Evolutionary conservation across 441 rosid genomes (phyloP).

Genomic region (Eruca vesicaria): DNA sequence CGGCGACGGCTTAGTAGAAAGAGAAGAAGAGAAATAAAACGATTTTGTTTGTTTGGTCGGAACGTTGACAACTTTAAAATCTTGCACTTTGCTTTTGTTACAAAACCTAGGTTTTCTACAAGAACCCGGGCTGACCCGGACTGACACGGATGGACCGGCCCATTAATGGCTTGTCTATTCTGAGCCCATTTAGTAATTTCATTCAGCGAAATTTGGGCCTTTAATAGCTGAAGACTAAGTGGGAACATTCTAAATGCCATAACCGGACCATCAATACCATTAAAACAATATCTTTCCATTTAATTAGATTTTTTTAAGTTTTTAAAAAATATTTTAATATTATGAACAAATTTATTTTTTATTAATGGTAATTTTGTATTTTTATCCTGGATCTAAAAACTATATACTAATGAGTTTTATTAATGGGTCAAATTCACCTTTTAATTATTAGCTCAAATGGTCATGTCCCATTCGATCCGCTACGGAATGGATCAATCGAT

Average conservation of each 20-base stretch:
- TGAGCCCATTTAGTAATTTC: not conserved
- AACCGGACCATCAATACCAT: too few relatives aligned
- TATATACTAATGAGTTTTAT: too few relatives aligned
- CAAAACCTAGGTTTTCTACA: slow-evolving; percentile 26
- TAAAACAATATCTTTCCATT: too few relatives aligned
- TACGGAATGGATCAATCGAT: too few relatives aligned
- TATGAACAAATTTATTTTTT: too few relatives aligned
- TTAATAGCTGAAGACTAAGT: not conserved
- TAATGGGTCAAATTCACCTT: too few relatives aligned
- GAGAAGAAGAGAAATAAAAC: not conserved
- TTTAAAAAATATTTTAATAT: too few relatives aligned
- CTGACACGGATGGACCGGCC: not conserved
- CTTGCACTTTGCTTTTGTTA: not conserved
- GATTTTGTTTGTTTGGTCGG: slow-evolving; percentile 29
- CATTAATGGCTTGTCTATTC: not conserved
- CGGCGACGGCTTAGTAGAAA: slow-evolving; percentile 28
- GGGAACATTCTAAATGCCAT: not conserved
- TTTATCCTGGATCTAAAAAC: too few relatives aligned
- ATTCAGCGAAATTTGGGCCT: not conserved
- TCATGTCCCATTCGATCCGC: too few relatives aligned
- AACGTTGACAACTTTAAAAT: slow-evolving; percentile 23
- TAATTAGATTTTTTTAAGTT: too few relatives aligned
- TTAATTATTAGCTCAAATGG: too few relatives aligned
- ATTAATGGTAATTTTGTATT: too few relatives aligned
- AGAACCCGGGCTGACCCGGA: not conserved